Percentiles rank a stretch among this genome's conserved stretches.
Evolutionary conservation across 768 basidiomycete species (phyloP).

Genomic region (Suillus plorans): DNA sequence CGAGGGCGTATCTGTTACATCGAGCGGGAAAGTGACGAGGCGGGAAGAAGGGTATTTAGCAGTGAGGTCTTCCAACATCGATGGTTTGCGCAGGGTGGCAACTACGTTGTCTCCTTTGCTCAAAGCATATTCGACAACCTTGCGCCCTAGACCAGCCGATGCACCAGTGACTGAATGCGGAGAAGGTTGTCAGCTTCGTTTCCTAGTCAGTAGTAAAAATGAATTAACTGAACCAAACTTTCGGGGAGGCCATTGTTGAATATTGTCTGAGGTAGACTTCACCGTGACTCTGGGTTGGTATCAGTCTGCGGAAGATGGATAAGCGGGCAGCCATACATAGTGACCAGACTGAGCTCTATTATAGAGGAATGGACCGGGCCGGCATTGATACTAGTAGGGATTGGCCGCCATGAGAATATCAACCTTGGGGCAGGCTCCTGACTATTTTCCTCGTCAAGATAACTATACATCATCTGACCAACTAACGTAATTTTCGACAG

Average conservation of each 20-base stretch:
- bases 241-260: conserved; percentile 7
- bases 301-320: not conserved
- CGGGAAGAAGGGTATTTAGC: conserved; percentile 28
- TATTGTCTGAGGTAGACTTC: conserved; percentile 4
- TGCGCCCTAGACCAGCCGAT: conserved; percentile 40
- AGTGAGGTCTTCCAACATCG: conserved; percentile 30
- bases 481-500: conserved; percentile 22
- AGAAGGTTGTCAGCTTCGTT: not conserved
- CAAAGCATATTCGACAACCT: conserved; percentile 33
- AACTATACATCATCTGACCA: conserved; percentile 26
- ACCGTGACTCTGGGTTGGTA: not conserved
- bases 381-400: not conserved
- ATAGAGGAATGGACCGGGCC: not conserved
- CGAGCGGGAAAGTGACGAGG: conserved; percentile 41
- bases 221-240: conserved; percentile 26
- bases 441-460: conserved; percentile 8
- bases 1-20: conserved; percentile 36
- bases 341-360: not conserved
- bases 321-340: not conserved
- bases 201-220: not conserved
- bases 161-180: conserved; percentile 39
- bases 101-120: conserved; percentile 38
- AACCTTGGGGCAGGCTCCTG: not conserved
- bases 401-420: not conserved
- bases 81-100: conserved; percentile 46